A percentile compares a stretch with the other conserved stretches of the same genome.
These are phyloP conservation scores for Monosporascus sp. DNA, from an alignment of 2,329 filamentous ascomycete species.

Conservation along the genomic window DNA sequence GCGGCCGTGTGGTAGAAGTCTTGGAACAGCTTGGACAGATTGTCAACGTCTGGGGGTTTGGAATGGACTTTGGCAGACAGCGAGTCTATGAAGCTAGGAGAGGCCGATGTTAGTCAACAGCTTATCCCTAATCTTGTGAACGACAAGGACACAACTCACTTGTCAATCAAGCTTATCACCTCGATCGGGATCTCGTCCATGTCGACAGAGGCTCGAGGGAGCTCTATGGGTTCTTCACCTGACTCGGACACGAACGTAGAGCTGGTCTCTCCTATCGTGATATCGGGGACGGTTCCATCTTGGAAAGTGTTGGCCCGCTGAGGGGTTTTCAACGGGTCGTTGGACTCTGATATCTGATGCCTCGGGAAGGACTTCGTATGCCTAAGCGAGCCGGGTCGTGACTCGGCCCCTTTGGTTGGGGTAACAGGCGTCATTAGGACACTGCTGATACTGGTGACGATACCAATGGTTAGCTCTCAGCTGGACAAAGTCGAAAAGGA, in stretches of 20 bases:
- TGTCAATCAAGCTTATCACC: slow-evolving; percentile 82
- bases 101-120: slow-evolving; percentile 12
- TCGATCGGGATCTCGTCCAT: slow-evolving; percentile 92
- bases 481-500: neutral
- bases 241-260: slow-evolving; percentile 43
- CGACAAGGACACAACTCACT: slow-evolving; percentile 43
- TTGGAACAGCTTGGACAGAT: slow-evolving; percentile 81
- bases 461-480: neutral
- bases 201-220: slow-evolving; percentile 55
- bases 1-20: slow-evolving; percentile 85
- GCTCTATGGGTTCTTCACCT: slow-evolving; percentile 41
- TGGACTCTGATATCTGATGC: slow-evolving; percentile 18
- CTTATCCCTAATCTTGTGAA: slow-evolving; percentile 2
- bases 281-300: slow-evolving; percentile 28
- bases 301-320: slow-evolving; percentile 44
- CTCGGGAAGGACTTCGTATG: slow-evolving; percentile 21
- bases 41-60: slow-evolving; percentile 76
- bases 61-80: slow-evolving; percentile 82
- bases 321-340: slow-evolving; percentile 27
- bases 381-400: slow-evolving; percentile 20
- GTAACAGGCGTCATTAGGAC: slow-evolving; percentile 19
- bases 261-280: slow-evolving; percentile 15
- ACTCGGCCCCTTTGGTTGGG: slow-evolving; percentile 18
- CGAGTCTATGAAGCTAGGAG: slow-evolving; percentile 77
- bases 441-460: neutral